A percentile compares a stretch with the other conserved stretches of the same genome.
Conservation (phyloP, 1,284 basidiomycete species). For the Testicularia cyperi region DNA sequence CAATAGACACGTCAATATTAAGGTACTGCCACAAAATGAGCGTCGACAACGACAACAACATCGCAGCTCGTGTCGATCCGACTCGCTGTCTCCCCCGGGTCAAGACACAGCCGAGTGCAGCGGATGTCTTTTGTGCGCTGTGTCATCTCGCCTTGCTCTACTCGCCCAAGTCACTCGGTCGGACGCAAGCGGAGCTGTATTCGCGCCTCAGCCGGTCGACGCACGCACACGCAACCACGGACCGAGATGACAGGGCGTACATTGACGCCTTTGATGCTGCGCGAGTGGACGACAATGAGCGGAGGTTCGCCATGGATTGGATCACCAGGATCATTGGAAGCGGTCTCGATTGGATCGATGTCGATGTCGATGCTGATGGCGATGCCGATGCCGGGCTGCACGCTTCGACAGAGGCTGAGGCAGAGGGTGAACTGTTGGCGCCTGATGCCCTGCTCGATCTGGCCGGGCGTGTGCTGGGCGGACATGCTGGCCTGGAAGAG, state of each 20-base stretch:
- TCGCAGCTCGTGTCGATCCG: constrained; percentile 6
- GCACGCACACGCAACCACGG: neutral
- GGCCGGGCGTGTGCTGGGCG: constrained; percentile 31
- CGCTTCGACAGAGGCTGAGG: constrained; percentile 4
- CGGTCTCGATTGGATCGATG: constrained; percentile 27
- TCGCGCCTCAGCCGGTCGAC: too few species aligned
- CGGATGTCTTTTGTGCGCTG: constrained; percentile 6
- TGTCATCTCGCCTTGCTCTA: constrained; percentile 19
- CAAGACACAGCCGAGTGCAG: constrained; percentile 6
- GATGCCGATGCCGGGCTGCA: too few species aligned
- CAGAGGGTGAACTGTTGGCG: neutral
- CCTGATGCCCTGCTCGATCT: constrained; percentile 28
- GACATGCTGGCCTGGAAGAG: constrained; percentile 26
- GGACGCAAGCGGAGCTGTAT: neutral
- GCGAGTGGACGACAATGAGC: constrained; percentile 25
- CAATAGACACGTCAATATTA: too few species aligned
- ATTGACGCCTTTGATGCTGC: constrained; percentile 23
- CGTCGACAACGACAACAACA: neutral
- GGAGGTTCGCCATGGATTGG: constrained; percentile 34
- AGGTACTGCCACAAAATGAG: too few species aligned
- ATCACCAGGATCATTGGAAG: constrained; percentile 36
- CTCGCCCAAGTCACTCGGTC: constrained; percentile 18
- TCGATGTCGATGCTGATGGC: too few species aligned
- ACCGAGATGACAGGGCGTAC: neutral
- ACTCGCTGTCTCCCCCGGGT: constrained; percentile 28